phyloP scores from a whole-genome alignment of 768 basidiomycete species.

The Amanita molliuscula region DNA sequence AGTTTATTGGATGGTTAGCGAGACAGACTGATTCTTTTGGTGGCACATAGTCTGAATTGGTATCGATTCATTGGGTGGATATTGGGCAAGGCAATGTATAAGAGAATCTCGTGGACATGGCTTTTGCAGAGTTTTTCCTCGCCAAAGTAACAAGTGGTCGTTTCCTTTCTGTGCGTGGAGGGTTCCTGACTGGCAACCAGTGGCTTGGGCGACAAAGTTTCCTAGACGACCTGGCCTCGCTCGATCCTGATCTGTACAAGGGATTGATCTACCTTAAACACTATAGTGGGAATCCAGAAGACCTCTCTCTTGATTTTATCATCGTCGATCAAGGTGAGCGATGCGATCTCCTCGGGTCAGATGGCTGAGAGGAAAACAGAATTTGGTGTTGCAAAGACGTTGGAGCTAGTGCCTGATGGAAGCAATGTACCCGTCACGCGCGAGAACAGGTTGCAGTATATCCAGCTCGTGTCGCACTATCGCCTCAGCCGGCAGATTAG shows the following conservation, averaged over 20 bases:
- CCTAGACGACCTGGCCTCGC: slow-evolving; percentile 84
- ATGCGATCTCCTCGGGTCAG: background rate
- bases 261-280: slow-evolving; percentile 92
- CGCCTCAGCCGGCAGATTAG: slow-evolving; percentile 85
- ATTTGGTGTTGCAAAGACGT: slow-evolving; percentile 64
- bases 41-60: slow-evolving; percentile 84
- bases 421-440: slow-evolving; percentile 76
- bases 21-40: background rate
- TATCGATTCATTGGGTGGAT: slow-evolving; percentile 90
- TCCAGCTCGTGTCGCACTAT: slow-evolving; percentile 82
- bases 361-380: slow-evolving; percentile 33
- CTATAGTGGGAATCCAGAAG: slow-evolving; percentile 78
- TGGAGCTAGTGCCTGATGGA: slow-evolving; percentile 78
- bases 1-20: background rate
- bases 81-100: slow-evolving; percentile 93
- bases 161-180: background rate
- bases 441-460: slow-evolving; percentile 86
- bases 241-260: slow-evolving; percentile 88
- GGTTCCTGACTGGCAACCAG: slow-evolving; percentile 23
- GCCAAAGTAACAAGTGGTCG: slow-evolving; percentile 45
- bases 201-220: slow-evolving; percentile 91
- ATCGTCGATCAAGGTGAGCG: slow-evolving; percentile 72
- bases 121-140: slow-evolving; percentile 93
- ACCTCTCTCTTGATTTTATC: slow-evolving; percentile 84
- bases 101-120: slow-evolving; percentile 93